These are phyloP conservation scores for Acer negundo DNA, from an alignment of 345 rosid genomes.

Conservation along the genomic window DNA sequence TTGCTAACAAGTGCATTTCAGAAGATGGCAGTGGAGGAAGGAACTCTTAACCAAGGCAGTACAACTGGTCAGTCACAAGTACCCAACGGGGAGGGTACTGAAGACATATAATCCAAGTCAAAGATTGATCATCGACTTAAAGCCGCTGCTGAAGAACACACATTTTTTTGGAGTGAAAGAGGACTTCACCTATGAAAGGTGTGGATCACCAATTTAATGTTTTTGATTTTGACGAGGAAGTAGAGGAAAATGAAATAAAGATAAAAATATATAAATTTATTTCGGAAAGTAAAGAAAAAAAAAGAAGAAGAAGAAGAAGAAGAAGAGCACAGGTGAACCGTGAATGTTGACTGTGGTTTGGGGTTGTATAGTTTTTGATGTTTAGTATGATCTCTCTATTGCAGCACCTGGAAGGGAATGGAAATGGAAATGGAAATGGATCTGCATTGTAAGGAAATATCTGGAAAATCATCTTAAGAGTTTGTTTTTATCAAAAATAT, in stretches of 20 bases:
- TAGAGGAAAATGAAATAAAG: conserved; percentile 30
- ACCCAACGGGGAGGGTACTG: conserved; percentile 19
- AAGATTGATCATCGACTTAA: conserved; percentile 12
- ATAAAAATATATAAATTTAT: conserved; percentile 19
- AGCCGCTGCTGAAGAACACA: conserved; percentile 6
- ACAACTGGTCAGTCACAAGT: conserved; percentile 2
- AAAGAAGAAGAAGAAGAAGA: not conserved
- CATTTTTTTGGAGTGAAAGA: conserved; percentile 7
- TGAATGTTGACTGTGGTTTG: conserved; percentile 21
- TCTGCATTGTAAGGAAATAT: too few relatives aligned
- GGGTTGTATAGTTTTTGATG: conserved; percentile 39
- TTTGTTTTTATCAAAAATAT: too few relatives aligned
- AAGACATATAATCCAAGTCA: conserved; percentile 7
- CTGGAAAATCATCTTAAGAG: too few relatives aligned
- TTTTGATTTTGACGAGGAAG: conserved; percentile 29
- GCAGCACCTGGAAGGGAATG: too few relatives aligned
- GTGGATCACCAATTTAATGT: conserved; percentile 5
- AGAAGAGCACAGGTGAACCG: conserved; percentile 14
- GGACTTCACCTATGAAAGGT: conserved; percentile 14
- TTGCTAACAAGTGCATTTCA: conserved; percentile 37
- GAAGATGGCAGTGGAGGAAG: conserved; percentile 37
- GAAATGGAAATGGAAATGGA: too few relatives aligned
- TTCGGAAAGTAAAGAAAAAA: conserved; percentile 13
- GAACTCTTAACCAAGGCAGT: conserved; percentile 22
- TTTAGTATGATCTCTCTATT: not conserved